Evolutionary conservation across 2,329 filamentous ascomycete genomes (phyloP), one percentile per base, ranked within the genome.

Genomic region (Aspergillus spinulosporus): DNA sequence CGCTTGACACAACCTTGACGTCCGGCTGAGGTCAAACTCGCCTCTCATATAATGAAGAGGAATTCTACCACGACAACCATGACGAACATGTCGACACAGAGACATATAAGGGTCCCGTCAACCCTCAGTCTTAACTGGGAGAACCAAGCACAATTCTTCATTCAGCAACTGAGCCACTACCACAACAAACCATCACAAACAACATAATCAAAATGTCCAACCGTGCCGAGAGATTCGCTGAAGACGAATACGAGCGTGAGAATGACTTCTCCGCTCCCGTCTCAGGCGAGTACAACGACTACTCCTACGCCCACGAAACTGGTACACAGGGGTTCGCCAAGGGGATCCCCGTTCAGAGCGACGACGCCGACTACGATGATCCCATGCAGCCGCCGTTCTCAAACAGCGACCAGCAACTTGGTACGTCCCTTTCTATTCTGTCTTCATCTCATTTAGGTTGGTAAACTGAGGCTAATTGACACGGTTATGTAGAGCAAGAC

Each of bases 311-410:
- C 6, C 28, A 58, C 26, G 67, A 69, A 46, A 62, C 66, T 4
- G 49, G 57, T 3, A 12, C 44, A 3, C 36, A 57, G 12, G 49
- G 49, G 5, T 46, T 52, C 9, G n/a, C 66, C 28, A 58, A 42
- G 21, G 49, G 59, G 14, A 50, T 68, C 5, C 68, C 67, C 8
- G 60, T 71, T 2, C 62, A 67, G 47, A 31, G 26, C 1, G 68
- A 72, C 26, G 57, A 70, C 4, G 58, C 54, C 5, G 40, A 52
- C 2, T 59, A 57, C 26, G 68, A 72, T 2, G 64, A 69, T 54
- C 67, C 66, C 3, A 62, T 71, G 52, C 64, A 71, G 54, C 63
- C 68, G 4, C 63, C 65, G 2, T 67, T 64, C 44, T 66, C 66
- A 2, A 67, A 69, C 45, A 60, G 59, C 11, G 59, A 68, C 29